Conservation (phyloP, 495 filamentous ascomycete species). For the Podospora bellae-mahoneyi region DNA sequence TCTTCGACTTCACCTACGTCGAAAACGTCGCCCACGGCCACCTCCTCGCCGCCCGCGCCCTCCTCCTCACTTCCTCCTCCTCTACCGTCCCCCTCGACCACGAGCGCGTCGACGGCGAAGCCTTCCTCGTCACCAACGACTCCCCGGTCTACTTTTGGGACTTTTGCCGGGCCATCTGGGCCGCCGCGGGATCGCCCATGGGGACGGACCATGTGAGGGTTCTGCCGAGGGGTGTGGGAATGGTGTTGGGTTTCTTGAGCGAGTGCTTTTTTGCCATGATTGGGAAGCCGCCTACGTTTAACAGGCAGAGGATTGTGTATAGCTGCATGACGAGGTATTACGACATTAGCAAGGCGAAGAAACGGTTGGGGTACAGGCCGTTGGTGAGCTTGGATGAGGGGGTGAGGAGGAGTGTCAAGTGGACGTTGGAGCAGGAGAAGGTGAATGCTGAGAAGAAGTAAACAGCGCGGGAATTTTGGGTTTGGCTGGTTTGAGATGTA, state of each 20-base stretch:
- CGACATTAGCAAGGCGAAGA: slow-evolving; percentile 79
- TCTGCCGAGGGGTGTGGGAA: slow-evolving; percentile 60
- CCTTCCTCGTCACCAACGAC: slow-evolving; percentile 94
- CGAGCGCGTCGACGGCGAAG: slow-evolving; percentile 86
- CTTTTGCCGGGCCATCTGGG: slow-evolving; percentile 76
- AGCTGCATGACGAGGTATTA: slow-evolving; percentile 83
- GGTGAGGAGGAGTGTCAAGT: slow-evolving; percentile 64
- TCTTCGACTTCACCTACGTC: slow-evolving; percentile 83
- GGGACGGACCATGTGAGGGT: slow-evolving; percentile 67
- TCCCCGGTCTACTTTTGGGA: slow-evolving; percentile 96
- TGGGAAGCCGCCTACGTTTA: slow-evolving; percentile 73
- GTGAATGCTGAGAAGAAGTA: slow-evolving; percentile 19
- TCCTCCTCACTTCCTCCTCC: slow-evolving; percentile 58
- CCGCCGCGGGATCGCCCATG: slow-evolving; percentile 58
- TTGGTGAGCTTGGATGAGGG: slow-evolving; percentile 73
- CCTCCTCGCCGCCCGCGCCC: slow-evolving; percentile 65
- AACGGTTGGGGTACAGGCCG: slow-evolving; percentile 69
- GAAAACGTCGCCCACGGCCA: slow-evolving; percentile 74
- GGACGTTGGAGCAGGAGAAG: slow-evolving; percentile 56
- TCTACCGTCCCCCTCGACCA: slow-evolving; percentile 61
- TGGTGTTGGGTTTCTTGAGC: slow-evolving; percentile 62
- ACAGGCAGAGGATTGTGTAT: slow-evolving; percentile 68
- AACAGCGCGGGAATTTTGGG: neutral
- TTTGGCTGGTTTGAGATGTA: neutral
- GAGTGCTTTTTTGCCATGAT: slow-evolving; percentile 66